Base-by-base conservation (phyloP, 139 green algal genomes). In the Chlamydomonas incerta region DNA sequence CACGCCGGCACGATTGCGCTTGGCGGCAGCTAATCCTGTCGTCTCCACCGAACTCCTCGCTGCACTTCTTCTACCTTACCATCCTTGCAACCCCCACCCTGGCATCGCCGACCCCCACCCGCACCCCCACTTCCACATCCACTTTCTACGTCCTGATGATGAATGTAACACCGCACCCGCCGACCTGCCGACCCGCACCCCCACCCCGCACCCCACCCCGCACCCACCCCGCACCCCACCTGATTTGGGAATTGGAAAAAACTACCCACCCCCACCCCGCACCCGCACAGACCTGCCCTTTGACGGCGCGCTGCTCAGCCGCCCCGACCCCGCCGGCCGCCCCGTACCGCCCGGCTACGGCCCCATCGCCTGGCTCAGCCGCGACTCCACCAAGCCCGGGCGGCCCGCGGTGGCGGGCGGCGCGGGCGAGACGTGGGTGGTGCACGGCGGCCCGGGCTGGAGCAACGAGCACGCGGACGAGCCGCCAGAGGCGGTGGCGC, bases 331-430 rank as follows among this genome's bases (percentile, higher is more conserved):
- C 55, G 34, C 29, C 34, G 14, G 20, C 28, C 67, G 33, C 67
- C 29, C 14, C 11, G 3, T n/a, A 21, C 79, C 65, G 28, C 50
- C 52, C n/a, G n/a, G n/a, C 68, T 75, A 75, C 66, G 55, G 68
- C 55, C 24, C 68, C 52, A 65, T 86, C 29, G 33, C 81, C n/a
- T 86, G 81, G 81, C 4, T 86, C 17, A 57, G 69, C 6, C 81
- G 81, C 18, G 81, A 86, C 69, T 86, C 69, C 1, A 73, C 69
- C 31, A 86, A 86, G 68, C 81, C 81, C 24, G 81, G 81, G 2
- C 68, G 81, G 34, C 67, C 29, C 11, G n/a, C 21, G 29, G 63
- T 86, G 69, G 33, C 69, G 34, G 68, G 68, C 55, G 81, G 81
- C 24, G 17, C 15, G 52, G 81, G 68, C 18, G 81, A 86, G 68